Base-by-base conservation (phyloP, 1,284 basidiomycete species). In the Tylopilus sp. region DNA sequence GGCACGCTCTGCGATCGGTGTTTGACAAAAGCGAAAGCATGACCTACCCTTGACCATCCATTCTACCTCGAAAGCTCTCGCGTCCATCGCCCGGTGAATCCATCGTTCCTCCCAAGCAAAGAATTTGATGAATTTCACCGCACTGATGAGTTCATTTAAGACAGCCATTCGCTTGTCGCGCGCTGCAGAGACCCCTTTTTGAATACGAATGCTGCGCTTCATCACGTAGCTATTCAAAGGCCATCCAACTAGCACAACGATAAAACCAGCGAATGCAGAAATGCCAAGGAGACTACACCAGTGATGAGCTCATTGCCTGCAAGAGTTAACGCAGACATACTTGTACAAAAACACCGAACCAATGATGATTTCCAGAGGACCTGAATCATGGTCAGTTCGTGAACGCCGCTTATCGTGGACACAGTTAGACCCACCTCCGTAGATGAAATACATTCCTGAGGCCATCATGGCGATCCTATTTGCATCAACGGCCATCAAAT, bases 41-140 rank as follows among this genome's bases (percentile, higher is more conserved):
- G 52, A 51, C 68, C 2, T 38, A 82, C 80, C 64, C 74, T 88
- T 86, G 47, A 82, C 65, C 72, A 89, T 77, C 86, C 85, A 89
- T 40, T 72, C 63, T 59, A 90, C 73, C 67, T 89, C 87, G 16
- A 70, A 66, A 40, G 73, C 75, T 46, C 86, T 74, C 6, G 79
- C 77, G 25, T 79, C 77, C 58, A 86, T 65, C 0, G 73, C 74
- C 1, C 79, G 73, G 18, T 76, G 64, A 41, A 89, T 84, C 88
- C 87, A 91, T 12, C 77, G 72, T 30, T 82, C 78, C 59, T 90
- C 87, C 88, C 88, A 90, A 4, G 86, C 87, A 54, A 90, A 90
- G 70, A 91, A 89, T 59, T 93, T 93, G 73, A 93, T 86, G 61
- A 92, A 90, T 60, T 89, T 89, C 53, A 84, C 82, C 4, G 85